Conservation (phyloP, 768 basidiomycete species). For the Boletus barrowsii region DNA sequence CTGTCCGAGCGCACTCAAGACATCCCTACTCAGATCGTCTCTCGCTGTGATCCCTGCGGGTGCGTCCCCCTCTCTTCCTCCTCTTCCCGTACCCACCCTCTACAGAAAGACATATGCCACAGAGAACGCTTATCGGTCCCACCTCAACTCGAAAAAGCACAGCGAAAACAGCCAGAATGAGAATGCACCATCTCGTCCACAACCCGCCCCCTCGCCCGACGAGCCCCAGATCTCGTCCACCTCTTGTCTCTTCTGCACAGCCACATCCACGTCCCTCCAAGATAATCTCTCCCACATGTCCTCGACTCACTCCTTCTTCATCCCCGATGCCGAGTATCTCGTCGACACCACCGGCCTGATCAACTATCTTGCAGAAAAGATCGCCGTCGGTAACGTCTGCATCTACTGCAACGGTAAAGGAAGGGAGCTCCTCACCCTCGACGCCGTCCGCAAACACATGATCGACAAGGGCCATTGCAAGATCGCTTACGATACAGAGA, state of each 20-base stretch:
- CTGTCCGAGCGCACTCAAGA: constrained; percentile 76
- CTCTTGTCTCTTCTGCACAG: constrained; percentile 85
- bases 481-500: constrained; percentile 81
- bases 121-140: constrained; percentile 85
- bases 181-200: constrained; percentile 35
- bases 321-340: constrained; percentile 91
- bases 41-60: constrained; percentile 80
- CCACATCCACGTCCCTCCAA: constrained; percentile 47
- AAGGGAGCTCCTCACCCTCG: constrained; percentile 76
- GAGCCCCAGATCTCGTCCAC: constrained; percentile 42
- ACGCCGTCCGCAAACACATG: constrained; percentile 96
- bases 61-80: constrained; percentile 37
- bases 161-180: constrained; percentile 68
- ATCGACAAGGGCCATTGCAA: constrained; percentile 95
- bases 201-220: neutral
- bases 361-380: constrained; percentile 85
- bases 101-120: constrained; percentile 84
- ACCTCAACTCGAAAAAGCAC: constrained; percentile 87
- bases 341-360: constrained; percentile 81
- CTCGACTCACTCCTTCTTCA: constrained; percentile 83
- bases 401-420: constrained; percentile 85
- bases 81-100: neutral
- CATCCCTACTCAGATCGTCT: constrained; percentile 54
- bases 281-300: constrained; percentile 88
- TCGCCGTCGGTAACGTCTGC: constrained; percentile 91